Percentiles rank a stretch among this genome's conserved stretches.
These are phyloP conservation scores for Brasenia schreberi DNA, from an alignment of 164 flowering plant genomes.

Conservation along the genomic window DNA sequence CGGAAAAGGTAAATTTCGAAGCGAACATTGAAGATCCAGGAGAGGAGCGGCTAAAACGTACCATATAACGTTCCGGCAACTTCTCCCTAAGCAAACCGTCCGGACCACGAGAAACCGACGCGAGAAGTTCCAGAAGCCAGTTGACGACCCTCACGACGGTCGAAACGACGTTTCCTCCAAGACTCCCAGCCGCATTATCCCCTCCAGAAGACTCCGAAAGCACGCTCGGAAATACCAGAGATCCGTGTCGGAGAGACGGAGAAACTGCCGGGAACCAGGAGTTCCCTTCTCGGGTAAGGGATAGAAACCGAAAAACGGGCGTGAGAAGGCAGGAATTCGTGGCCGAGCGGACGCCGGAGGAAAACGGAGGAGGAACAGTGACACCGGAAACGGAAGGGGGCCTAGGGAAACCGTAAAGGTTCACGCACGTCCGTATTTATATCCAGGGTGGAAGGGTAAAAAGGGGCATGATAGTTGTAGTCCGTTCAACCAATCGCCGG, in stretches of 20 bases:
- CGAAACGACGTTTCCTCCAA: not conserved
- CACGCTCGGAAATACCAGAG: not conserved
- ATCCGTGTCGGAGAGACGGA: not conserved
- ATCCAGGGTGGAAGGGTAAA: slow-evolving; percentile 2
- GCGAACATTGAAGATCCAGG: not conserved
- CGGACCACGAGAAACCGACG: not conserved
- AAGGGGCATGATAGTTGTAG: slow-evolving; percentile 63
- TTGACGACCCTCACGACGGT: not conserved
- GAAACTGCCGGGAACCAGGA: not conserved
- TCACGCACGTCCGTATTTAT: not conserved
- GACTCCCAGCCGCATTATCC: not conserved
- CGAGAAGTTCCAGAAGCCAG: not conserved
- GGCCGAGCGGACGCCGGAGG: slow-evolving; percentile 14
- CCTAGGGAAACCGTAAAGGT: slow-evolving; percentile 36
- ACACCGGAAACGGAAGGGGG: slow-evolving; percentile 9
- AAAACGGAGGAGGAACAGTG: slow-evolving; percentile 7
- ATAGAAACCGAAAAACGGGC: not conserved
- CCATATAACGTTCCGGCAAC: not conserved
- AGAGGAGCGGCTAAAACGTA: not conserved
- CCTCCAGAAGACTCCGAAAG: not conserved
- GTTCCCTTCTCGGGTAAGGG: not conserved
- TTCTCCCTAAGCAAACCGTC: not conserved
- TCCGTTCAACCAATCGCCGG: slow-evolving; percentile 77
- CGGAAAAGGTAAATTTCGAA: not conserved
- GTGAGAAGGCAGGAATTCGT: slow-evolving; percentile 7